Evolutionary conservation across 2,329 filamentous ascomycete species (phyloP).

Genomic region (Fusarium oligoseptatum): DNA sequence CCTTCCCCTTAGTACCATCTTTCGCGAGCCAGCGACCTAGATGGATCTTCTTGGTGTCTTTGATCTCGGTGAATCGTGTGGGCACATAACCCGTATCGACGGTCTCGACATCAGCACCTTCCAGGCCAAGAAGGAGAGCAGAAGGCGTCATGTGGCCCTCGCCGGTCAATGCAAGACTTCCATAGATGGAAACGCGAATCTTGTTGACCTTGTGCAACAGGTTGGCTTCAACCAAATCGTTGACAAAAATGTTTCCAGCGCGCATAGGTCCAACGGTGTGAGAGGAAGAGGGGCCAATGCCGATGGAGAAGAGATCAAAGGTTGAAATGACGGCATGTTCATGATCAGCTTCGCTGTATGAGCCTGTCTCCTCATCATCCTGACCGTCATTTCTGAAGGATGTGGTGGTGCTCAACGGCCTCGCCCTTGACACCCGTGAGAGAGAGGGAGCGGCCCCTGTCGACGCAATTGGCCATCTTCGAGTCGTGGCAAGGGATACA

Average conservation of each 20-base stretch:
- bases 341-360: slow-evolving; percentile 63
- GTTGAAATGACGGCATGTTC: slow-evolving; percentile 67
- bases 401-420: slow-evolving; percentile 27
- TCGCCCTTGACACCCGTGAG: slow-evolving; percentile 8
- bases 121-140: slow-evolving; percentile 62
- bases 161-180: slow-evolving; percentile 64
- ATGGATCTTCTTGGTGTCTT: slow-evolving; percentile 58
- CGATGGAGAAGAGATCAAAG: slow-evolving; percentile 65
- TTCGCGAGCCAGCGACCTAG: slow-evolving; percentile 57
- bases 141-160: slow-evolving; percentile 67
- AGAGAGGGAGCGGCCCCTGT: slow-evolving; percentile 5
- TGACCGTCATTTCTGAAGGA: slow-evolving; percentile 9
- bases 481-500: slow-evolving; percentile 25
- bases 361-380: slow-evolving; percentile 49
- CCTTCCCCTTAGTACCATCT: slow-evolving; percentile 54
- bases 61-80: slow-evolving; percentile 60
- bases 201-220: slow-evolving; percentile 60
- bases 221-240: slow-evolving; percentile 60
- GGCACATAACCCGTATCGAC: slow-evolving; percentile 64
- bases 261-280: slow-evolving; percentile 67
- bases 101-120: slow-evolving; percentile 63
- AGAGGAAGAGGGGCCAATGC: slow-evolving; percentile 65
- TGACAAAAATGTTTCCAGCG: slow-evolving; percentile 64
- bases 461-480: slow-evolving; percentile 25
- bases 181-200: slow-evolving; percentile 63